Conservation (phyloP, 768 basidiomycete genomes). For the Paxillus rubicundulus region DNA sequence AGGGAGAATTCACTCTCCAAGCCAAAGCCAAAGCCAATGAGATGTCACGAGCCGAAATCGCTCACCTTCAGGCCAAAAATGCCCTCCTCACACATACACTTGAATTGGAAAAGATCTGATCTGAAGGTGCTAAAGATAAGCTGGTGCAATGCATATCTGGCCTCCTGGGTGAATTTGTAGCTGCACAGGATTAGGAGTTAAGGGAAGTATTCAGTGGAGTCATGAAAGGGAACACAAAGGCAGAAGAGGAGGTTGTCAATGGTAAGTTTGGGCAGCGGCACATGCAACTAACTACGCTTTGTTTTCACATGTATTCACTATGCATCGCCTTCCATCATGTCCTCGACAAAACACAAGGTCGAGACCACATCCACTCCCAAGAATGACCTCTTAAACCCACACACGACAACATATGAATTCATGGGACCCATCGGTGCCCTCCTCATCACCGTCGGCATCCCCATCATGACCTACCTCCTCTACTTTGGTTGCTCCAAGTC, state of each 20-base stretch:
- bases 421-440: constrained; percentile 77
- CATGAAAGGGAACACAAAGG: constrained; percentile 53
- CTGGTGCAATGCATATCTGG: constrained; percentile 70
- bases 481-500: too few species aligned
- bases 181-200: too few species aligned
- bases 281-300: constrained; percentile 31
- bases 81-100: too few species aligned
- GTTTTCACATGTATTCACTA: not conserved
- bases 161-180: constrained; percentile 68
- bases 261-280: constrained; percentile 49
- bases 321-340: constrained; percentile 11
- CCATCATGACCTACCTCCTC: too few species aligned
- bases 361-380: not conserved
- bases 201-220: constrained; percentile 52
- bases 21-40: constrained; percentile 47
- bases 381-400: constrained; percentile 57
- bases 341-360: constrained; percentile 13
- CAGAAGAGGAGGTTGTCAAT: constrained; percentile 52
- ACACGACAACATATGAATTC: constrained; percentile 76
- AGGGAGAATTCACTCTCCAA: constrained; percentile 50
- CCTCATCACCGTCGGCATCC: constrained; percentile 62
- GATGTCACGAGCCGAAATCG: constrained; percentile 51
- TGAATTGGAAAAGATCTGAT: constrained; percentile 61
- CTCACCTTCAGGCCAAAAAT: constrained; percentile 64
- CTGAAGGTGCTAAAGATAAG: constrained; percentile 67